Evolutionary conservation across 305 asterid genomes (phyloP), one percentile per base, ranked within the genome.

Genomic region (Petunia hybrid): DNA sequence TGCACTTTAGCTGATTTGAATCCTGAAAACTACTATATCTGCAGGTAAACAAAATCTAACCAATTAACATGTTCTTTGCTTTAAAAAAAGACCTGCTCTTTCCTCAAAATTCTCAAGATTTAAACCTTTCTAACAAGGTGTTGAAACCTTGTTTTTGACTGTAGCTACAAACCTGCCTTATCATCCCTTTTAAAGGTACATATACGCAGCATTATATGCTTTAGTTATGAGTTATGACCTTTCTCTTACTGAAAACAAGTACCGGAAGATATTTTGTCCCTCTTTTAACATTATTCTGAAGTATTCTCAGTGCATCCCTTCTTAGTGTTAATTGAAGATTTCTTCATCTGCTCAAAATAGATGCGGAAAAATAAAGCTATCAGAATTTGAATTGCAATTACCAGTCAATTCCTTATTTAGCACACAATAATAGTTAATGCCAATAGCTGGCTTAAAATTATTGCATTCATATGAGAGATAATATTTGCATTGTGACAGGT

Each of bases 401-500:
- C 76, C 2, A 4, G 1, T 43, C 5, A 16, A 45, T 69, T 43
- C 45, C 76, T 16, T 69, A 14, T 56, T 69, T 69, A 68, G n/a
- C 16, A 39, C 43, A 43, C 31, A 22, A 22, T 22, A 22, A 22
- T 45, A 42, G 16, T 5, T 9, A 9, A 43, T 0, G 0, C 56
- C 76, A 45, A 43, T 16, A 16, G 76, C 0, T 69, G 76, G 59
- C 41, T 43, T 69, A 22, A 22, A 1, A 10, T 46, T 5, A 3
- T 45, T 70, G 5, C 22, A 70, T 46, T 70, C 22, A 70, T 69
- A 46, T 46, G 60, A 45, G 77, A 70, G 77, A 8, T 46, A 31
- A 42, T 70, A 31, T 31, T 69, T 31, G 61, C 2, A 12, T 35
- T 48, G 60, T 82, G 83, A 68, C 94, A 95, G 98, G 93, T 91